Conservation (phyloP, 2,329 filamentous ascomycete species). For the Pyricularia sp. region DNA sequence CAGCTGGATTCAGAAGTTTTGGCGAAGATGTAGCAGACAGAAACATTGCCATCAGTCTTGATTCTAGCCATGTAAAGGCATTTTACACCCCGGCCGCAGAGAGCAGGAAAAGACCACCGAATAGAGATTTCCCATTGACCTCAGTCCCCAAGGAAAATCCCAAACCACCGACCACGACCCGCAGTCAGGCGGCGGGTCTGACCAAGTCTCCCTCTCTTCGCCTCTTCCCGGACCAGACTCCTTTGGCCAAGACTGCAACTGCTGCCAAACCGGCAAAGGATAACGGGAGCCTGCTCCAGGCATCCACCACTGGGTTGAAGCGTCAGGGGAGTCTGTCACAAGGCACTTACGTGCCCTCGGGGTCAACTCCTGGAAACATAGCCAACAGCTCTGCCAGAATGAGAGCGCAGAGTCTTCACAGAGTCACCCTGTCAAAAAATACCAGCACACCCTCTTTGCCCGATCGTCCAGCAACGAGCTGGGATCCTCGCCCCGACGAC, state of each 20-base stretch:
- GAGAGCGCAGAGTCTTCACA: background rate
- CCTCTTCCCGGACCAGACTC: slow-evolving; percentile 9
- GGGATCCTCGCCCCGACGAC: background rate
- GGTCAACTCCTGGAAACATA: background rate
- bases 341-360: slow-evolving; percentile 9
- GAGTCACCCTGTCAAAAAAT: background rate
- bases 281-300: background rate
- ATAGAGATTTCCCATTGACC: slow-evolving; percentile 8
- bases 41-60: slow-evolving; percentile 36
- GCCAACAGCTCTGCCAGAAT: background rate
- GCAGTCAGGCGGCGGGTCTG: slow-evolving; percentile 1
- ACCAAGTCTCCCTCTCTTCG: slow-evolving; percentile 11
- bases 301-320: background rate
- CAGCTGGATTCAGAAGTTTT: slow-evolving; percentile 42
- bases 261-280: background rate
- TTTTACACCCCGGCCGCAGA: slow-evolving; percentile 20
- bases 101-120: slow-evolving; percentile 10
- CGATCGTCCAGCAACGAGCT: slow-evolving; percentile 1
- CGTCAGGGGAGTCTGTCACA: background rate
- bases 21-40: slow-evolving; percentile 59
- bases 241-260: background rate
- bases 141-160: background rate
- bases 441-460: background rate
- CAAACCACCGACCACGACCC: background rate
- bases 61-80: slow-evolving; percentile 22